Evolutionary conservation across 2,329 filamentous ascomycete genomes (phyloP).

Genomic region (Fusarium bactridioides): DNA sequence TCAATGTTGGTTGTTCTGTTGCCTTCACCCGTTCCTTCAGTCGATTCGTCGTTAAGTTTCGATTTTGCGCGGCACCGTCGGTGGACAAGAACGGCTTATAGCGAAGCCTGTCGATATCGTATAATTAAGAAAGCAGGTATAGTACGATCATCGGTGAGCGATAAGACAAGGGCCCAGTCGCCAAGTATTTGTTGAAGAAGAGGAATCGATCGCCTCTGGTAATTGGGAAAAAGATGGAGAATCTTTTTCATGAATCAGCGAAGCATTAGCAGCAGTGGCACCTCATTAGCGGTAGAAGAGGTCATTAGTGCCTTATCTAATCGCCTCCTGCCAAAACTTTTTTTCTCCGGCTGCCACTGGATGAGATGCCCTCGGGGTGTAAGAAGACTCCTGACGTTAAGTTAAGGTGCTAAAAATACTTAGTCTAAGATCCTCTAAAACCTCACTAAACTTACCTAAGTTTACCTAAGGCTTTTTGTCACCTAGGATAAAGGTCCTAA

Average conservation of each 20-base stretch:
- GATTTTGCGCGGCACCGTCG: constrained; percentile 8
- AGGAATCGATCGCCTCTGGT: constrained; percentile 7
- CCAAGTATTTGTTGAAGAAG: neutral
- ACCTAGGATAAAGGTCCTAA: no score
- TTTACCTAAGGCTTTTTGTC: no score
- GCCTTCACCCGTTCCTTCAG: neutral
- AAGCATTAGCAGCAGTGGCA: neutral
- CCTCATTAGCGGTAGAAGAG: neutral
- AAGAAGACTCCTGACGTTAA: no score
- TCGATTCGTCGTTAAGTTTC: neutral
- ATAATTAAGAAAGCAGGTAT: neutral
- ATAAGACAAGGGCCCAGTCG: neutral
- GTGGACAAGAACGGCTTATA: neutral
- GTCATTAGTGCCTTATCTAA: constrained; percentile 6
- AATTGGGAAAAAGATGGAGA: constrained; percentile 11
- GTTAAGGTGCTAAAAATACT: no score
- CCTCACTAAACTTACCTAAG: no score
- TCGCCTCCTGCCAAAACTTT: constrained; percentile 23
- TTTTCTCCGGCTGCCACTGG: constrained; percentile 28
- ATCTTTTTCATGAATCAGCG: constrained; percentile 35
- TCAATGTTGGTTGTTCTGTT: neutral
- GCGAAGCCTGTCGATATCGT: constrained; percentile 3
- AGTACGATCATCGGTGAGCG: neutral
- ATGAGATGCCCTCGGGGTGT: no score
- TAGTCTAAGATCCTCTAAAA: no score